Conservation (phyloP, 306 rosid species). For the Rosa lucieae region DNA sequence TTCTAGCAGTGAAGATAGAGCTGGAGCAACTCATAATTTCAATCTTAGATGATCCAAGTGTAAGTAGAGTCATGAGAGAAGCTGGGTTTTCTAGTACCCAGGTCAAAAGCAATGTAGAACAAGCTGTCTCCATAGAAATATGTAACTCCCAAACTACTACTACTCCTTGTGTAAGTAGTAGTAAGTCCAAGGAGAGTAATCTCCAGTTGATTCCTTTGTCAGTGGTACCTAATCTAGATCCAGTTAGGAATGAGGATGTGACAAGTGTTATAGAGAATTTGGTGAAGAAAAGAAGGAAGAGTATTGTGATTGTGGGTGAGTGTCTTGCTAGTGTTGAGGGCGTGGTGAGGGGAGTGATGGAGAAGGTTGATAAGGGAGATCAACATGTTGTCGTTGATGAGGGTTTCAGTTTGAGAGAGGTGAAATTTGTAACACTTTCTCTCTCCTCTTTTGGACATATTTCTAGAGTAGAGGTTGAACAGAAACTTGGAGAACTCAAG, state of each 20-base stretch:
- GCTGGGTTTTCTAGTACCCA: slow-evolving; percentile 85
- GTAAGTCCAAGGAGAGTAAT: slow-evolving; percentile 48
- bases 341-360: slow-evolving; percentile 65
- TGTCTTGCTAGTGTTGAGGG: slow-evolving; percentile 53
- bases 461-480: slow-evolving; percentile 70
- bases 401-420: slow-evolving; percentile 54
- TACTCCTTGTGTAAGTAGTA: slow-evolving; percentile 33
- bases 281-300: slow-evolving; percentile 43
- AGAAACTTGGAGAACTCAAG: slow-evolving; percentile 63
- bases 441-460: slow-evolving; percentile 47
- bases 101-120: slow-evolving; percentile 87
- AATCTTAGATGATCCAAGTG: slow-evolving; percentile 93
- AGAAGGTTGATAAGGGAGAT: slow-evolving; percentile 64
- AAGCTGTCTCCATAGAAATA: slow-evolving; percentile 71
- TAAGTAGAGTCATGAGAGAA: slow-evolving; percentile 92
- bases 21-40: slow-evolving; percentile 84
- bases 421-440: slow-evolving; percentile 52
- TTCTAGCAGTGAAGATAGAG: slow-evolving; percentile 81
- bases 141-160: slow-evolving; percentile 45
- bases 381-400: slow-evolving; percentile 34
- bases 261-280: slow-evolving; percentile 53
- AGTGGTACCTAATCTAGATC: slow-evolving; percentile 28
- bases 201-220: slow-evolving; percentile 7
- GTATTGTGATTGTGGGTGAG: slow-evolving; percentile 90
- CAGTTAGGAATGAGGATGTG: slow-evolving; percentile 57